These are phyloP conservation scores for Pigoraptor vietnamica DNA, from an alignment of 78 protist genomes.

Conservation along the genomic window DNA sequence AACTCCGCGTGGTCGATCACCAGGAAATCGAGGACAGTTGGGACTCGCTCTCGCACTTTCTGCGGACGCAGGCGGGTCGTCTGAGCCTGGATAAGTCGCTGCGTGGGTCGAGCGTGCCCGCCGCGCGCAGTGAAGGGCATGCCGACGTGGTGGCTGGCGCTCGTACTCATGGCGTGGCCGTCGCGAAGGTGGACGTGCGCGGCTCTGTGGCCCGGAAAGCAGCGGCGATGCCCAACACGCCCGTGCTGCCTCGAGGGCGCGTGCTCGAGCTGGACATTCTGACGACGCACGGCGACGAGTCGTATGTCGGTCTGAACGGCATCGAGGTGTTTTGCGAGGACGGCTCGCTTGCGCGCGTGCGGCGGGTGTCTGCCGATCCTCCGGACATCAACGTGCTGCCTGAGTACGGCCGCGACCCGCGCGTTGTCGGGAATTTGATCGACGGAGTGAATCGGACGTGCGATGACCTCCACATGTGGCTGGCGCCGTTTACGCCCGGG, in stretches of 20 bases:
- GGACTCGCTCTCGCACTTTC: neutral
- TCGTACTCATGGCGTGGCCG: neutral
- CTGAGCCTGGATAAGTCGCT: neutral
- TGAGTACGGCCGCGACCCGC: constrained; percentile 50
- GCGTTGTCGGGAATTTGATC: constrained; percentile 49
- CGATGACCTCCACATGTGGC: constrained; percentile 79
- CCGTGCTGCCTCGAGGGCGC: neutral
- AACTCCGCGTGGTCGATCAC: neutral
- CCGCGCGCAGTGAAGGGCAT: neutral
- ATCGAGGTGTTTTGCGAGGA: constrained; percentile 51
- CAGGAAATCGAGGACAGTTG: neutral
- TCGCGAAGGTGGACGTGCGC: neutral
- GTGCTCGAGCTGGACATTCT: constrained; percentile 17
- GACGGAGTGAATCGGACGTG: constrained; percentile 62
- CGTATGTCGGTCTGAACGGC: constrained; percentile 73
- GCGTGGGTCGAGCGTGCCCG: neutral
- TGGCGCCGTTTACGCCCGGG: constrained; percentile 64
- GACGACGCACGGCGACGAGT: constrained; percentile 72
- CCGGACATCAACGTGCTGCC: constrained; percentile 43
- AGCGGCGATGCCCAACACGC: no score
- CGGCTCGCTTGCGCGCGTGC: neutral
- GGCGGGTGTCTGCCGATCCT: constrained; percentile 50
- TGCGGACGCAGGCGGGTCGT: neutral
- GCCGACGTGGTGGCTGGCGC: neutral
- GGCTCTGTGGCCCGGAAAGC: neutral